Conservation (phyloP, 805 yeast species). For the Maudiozyma bulderi region DNA sequence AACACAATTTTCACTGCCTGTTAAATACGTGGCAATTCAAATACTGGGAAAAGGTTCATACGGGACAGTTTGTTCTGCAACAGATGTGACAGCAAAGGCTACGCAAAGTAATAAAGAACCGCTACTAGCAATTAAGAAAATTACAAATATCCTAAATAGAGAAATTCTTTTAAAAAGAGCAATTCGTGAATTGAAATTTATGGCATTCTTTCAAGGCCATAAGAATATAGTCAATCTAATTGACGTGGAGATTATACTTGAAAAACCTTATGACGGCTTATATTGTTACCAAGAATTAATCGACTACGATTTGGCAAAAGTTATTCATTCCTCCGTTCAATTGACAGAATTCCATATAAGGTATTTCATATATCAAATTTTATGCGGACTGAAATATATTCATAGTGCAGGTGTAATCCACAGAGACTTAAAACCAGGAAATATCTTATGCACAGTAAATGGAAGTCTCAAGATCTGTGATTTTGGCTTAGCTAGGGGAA, state of each 20-base stretch:
- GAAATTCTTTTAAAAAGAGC: constrained; percentile 70
- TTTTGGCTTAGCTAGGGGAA: constrained; percentile 85
- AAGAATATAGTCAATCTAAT: constrained; percentile 65
- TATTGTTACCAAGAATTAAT: constrained; percentile 83
- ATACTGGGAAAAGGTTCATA: constrained; percentile 78
- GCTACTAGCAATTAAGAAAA: constrained; percentile 69
- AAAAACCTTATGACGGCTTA: constrained; percentile 69
- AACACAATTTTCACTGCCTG: constrained; percentile 44
- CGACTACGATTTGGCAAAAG: constrained; percentile 71
- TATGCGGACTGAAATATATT: constrained; percentile 79
- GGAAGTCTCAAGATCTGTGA: constrained; percentile 84
- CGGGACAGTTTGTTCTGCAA: constrained; percentile 75
- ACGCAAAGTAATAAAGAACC: constrained; percentile 7
- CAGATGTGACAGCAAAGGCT: constrained; percentile 24
- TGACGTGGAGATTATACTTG: constrained; percentile 61
- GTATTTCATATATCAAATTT: constrained; percentile 65
- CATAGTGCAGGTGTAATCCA: constrained; percentile 91
- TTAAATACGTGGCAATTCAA: constrained; percentile 46
- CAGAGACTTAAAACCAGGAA: constrained; percentile 88
- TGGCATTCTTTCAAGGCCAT: constrained; percentile 81
- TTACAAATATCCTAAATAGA: constrained; percentile 56
- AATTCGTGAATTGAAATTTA: constrained; percentile 67
- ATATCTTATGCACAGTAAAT: constrained; percentile 62
- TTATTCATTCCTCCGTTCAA: constrained; percentile 68
- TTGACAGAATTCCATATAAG: constrained; percentile 79